Percentiles rank a stretch among this genome's conserved stretches.
phyloP scores from a whole-genome alignment of 2,329 filamentous ascomycete species.

The Aspergillus amoenus region DNA sequence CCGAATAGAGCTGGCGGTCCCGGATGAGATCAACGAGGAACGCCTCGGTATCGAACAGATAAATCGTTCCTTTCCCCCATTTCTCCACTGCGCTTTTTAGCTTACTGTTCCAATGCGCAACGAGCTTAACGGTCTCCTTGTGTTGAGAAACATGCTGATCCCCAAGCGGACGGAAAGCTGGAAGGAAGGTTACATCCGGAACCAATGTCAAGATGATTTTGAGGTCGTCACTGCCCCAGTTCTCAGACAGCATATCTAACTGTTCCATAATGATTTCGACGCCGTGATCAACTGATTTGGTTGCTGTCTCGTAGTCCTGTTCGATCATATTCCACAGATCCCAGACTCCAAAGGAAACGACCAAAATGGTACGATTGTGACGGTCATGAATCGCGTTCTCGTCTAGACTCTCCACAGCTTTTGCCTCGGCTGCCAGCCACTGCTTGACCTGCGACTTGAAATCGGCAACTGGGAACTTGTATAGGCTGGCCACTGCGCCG shows the following conservation, averaged over 20 bases:
- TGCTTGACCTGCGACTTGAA: constrained; percentile 37
- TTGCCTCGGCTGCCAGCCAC: constrained; percentile 35
- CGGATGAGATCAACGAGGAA: constrained; percentile 41
- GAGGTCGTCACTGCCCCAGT: constrained; percentile 29
- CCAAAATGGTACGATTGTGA: constrained; percentile 34
- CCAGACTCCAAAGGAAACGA: constrained; percentile 40
- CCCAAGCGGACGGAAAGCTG: constrained; percentile 29
- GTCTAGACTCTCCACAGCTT: constrained; percentile 23
- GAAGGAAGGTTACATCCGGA: constrained; percentile 42
- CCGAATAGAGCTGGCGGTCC: constrained; percentile 37
- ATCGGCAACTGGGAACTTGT: constrained; percentile 32
- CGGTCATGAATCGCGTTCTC: constrained; percentile 20
- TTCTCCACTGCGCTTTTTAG: constrained; percentile 28
- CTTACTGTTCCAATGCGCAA: constrained; percentile 36
- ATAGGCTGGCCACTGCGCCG: constrained; percentile 23
- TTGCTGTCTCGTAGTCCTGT: constrained; percentile 26
- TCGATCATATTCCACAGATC: constrained; percentile 39
- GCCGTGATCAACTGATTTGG: constrained; percentile 28
- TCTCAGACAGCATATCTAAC: constrained; percentile 29
- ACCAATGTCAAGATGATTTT: constrained; percentile 40
- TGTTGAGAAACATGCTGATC: constrained; percentile 26
- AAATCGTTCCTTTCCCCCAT: constrained; percentile 37
- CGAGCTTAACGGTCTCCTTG: constrained; percentile 34
- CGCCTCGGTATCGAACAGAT: constrained; percentile 41
- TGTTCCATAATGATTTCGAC: constrained; percentile 35